Conservation (phyloP, 352 stramenopile genomes). For the Globisporangium spiculum region DNA sequence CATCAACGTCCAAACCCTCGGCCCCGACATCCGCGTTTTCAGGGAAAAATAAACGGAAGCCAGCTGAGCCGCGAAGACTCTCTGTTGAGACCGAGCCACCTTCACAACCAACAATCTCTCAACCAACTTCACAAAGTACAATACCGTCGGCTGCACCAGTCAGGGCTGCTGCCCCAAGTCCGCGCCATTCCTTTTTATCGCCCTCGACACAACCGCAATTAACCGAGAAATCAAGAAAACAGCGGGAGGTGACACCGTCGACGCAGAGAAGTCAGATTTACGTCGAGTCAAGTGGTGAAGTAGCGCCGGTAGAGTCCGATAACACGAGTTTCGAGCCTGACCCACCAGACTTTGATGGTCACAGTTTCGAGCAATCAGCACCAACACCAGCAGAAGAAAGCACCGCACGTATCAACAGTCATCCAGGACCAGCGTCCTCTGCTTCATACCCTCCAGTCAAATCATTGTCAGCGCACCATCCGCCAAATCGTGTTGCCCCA, state of each 20-base stretch:
- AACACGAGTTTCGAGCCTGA: constrained; percentile 11
- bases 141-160: background rate
- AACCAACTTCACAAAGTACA: background rate
- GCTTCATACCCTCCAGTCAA: background rate
- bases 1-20: background rate
- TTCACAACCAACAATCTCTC: background rate
- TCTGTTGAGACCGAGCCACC: constrained; percentile 9
- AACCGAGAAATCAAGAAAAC: background rate
- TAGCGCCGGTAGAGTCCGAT: background rate
- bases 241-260: background rate
- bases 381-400: background rate
- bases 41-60: constrained; percentile 9
- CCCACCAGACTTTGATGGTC: background rate
- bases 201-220: background rate
- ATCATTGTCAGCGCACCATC: background rate
- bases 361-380: background rate
- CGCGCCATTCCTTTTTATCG: constrained; percentile 15
- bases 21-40: background rate
- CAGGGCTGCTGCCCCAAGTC: background rate
- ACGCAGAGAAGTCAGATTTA: background rate
- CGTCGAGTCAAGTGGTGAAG: background rate
- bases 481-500: background rate
- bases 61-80: background rate
- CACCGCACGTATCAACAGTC: background rate
- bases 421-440: background rate